phyloP scores from a whole-genome alignment of 1,284 basidiomycete species.

The Somion occarium region DNA sequence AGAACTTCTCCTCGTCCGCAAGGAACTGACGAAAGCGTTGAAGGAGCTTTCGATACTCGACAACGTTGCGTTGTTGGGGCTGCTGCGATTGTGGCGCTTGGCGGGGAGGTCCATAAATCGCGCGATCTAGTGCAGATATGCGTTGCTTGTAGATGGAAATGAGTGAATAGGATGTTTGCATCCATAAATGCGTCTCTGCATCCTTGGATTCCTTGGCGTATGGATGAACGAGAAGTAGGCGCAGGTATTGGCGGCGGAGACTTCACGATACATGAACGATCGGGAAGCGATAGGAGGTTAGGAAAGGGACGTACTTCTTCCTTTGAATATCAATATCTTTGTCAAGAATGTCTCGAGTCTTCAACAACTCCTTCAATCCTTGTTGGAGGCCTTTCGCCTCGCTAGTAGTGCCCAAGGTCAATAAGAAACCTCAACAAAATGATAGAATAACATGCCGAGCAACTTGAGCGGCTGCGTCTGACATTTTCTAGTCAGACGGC shows the following conservation, averaged over 20 bases:
- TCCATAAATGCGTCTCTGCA: constrained; percentile 83
- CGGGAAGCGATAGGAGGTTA: constrained; percentile 10
- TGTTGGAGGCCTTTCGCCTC: constrained; percentile 69
- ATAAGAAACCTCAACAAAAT: background rate
- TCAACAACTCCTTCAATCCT: constrained; percentile 65
- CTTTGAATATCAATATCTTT: constrained; percentile 81
- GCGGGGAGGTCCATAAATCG: constrained; percentile 41
- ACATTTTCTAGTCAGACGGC: constrained; percentile 7
- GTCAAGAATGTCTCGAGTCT: constrained; percentile 72
- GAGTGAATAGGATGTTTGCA: constrained; percentile 86
- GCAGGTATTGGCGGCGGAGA: constrained; percentile 72
- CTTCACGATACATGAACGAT: constrained; percentile 34
- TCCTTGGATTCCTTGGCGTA: constrained; percentile 74
- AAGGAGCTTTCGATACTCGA: constrained; percentile 82
- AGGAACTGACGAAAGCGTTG: constrained; percentile 86
- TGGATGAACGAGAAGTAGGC: constrained; percentile 71
- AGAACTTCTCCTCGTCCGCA: constrained; percentile 84
- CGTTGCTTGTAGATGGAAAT: constrained; percentile 82
- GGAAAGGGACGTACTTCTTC: constrained; percentile 61
- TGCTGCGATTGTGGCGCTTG: constrained; percentile 37
- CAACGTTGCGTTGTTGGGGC: constrained; percentile 35
- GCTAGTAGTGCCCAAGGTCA: constrained; percentile 30
- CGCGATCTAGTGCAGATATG: constrained; percentile 64
- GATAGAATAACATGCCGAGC: constrained; percentile 4
- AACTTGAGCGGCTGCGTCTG: constrained; percentile 5